phyloP scores from a whole-genome alignment of 75 land plant genomes.

The Sequoia sempervirens region DNA sequence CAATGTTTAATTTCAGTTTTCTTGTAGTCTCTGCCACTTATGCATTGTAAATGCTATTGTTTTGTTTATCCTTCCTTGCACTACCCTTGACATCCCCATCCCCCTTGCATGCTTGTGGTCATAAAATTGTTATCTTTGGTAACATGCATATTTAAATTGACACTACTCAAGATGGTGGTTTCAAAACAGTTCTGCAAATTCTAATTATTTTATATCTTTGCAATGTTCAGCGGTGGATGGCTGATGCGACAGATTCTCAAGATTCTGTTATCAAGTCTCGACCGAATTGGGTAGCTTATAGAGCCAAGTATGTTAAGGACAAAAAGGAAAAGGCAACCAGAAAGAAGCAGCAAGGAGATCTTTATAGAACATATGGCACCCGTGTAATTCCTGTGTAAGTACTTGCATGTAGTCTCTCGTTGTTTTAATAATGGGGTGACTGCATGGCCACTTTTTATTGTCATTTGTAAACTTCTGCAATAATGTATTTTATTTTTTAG shows the following conservation, averaged over 20 bases:
- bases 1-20: neutral
- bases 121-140: neutral
- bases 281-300: slow-evolving; percentile 63
- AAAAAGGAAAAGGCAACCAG: slow-evolving; percentile 26
- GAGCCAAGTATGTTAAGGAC: slow-evolving; percentile 30
- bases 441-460: neutral
- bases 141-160: neutral
- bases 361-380: slow-evolving; percentile 83
- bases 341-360: slow-evolving; percentile 42
- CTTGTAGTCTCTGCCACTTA: neutral
- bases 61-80: neutral
- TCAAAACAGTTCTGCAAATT: neutral
- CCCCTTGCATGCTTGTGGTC: neutral
- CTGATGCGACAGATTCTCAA: slow-evolving; percentile 36
- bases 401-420: neutral
- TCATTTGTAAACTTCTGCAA: neutral
- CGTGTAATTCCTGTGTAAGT: slow-evolving; percentile 97
- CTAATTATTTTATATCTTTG: neutral
- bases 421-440: neutral
- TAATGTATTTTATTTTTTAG: neutral
- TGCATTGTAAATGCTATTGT: neutral
- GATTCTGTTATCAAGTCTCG: slow-evolving; percentile 71
- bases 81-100: neutral
- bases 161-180: neutral
- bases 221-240: slow-evolving; percentile 43